Evolutionary conservation across 371 early-diverging fungal species (phyloP), one percentile per base, ranked within the genome.

Genomic region (Dinochytrium kinnereticum): DNA sequence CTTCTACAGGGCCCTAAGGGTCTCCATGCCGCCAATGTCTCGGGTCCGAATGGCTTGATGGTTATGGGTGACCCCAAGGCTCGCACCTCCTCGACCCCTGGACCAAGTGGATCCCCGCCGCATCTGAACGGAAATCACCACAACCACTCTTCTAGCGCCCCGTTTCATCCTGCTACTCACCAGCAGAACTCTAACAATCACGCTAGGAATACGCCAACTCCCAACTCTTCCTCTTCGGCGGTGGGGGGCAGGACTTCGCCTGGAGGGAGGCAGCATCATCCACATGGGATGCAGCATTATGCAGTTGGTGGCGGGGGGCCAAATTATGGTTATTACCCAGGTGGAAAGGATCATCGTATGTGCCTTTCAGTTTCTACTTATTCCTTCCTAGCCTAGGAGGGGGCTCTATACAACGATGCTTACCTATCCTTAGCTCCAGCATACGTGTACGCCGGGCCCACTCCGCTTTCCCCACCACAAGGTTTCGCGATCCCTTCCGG

Each of bases 1-100:
- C 74, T 92, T n/a, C 83, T 90, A 13, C 85, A 89, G 69, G 94
- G 94, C 2, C 87, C 92, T 51, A 95, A 95, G 79, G 95, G 95
- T 0, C 84, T 91, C 79, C 93, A 93, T 72, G 94, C 95, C 0
- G 88, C 93, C 21, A 88, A 92, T 68, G 94, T 94, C 17, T 86
- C 94, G 24, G 94, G 95, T 1, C 94, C 93, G 0, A 77, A 84
- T 65, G 93, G 94, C 49, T 76, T 76, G 1, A 81, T 86, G 66
- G 94, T 95, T 36, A 85, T 84, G 28, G 95, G 95, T 19, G 94
- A 93, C 77, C 90, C 90, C 15, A 75, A 78, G 19, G 74, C 73
- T 39, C 30, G 61, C 10, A 33, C 61, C 30, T 30, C 57, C 10
- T 26, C 57, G 17, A 26, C 57, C 5, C 26, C 57, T 15, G 55